phyloP scores from a whole-genome alignment of 202 grass and related monocot species.

The Dendrocalamus latiflorus region DNA sequence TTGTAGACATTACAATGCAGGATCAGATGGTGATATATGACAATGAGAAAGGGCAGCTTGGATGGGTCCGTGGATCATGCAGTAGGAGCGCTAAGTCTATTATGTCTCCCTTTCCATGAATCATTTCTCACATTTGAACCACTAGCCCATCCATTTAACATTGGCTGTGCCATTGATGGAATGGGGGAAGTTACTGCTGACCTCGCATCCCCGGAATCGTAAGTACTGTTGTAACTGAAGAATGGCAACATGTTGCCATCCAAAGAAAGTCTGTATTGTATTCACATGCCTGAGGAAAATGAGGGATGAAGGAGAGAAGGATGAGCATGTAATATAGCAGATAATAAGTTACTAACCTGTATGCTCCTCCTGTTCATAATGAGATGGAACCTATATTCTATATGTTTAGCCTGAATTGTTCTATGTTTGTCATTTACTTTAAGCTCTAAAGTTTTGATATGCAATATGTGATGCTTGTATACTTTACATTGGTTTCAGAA shows the following conservation, averaged over 20 bases:
- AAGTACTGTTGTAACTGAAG: slow-evolving; percentile 33
- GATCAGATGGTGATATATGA: slow-evolving; percentile 94
- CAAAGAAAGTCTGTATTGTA: slow-evolving; percentile 26
- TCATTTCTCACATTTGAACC: slow-evolving; percentile 27
- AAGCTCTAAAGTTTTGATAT: not conserved
- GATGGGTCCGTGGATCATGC: slow-evolving; percentile 70
- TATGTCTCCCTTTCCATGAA: slow-evolving; percentile 51
- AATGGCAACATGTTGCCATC: slow-evolving; percentile 18
- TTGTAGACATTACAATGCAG: slow-evolving; percentile 78
- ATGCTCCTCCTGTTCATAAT: slow-evolving; percentile 13
- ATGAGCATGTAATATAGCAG: not conserved
- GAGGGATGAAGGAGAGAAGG: not conserved
- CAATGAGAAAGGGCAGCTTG: slow-evolving; percentile 69
- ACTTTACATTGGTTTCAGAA: not conserved
- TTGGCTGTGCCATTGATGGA: slow-evolving; percentile 33
- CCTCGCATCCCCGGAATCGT: not conserved
- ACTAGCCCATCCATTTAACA: slow-evolving; percentile 21
- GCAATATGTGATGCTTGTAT: not conserved
- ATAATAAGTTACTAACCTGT: slow-evolving; percentile 21
- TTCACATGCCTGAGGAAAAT: slow-evolving; percentile 1
- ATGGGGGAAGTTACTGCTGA: not conserved
- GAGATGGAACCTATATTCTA: not conserved
- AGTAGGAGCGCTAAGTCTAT: slow-evolving; percentile 58
- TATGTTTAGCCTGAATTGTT: not conserved
- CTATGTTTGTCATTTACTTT: not conserved